A percentile compares a stretch with the other conserved stretches of the same genome.
These are phyloP conservation scores for Podospora tetraspora DNA, from an alignment of 495 filamentous ascomycete species.

Conservation along the genomic window DNA sequence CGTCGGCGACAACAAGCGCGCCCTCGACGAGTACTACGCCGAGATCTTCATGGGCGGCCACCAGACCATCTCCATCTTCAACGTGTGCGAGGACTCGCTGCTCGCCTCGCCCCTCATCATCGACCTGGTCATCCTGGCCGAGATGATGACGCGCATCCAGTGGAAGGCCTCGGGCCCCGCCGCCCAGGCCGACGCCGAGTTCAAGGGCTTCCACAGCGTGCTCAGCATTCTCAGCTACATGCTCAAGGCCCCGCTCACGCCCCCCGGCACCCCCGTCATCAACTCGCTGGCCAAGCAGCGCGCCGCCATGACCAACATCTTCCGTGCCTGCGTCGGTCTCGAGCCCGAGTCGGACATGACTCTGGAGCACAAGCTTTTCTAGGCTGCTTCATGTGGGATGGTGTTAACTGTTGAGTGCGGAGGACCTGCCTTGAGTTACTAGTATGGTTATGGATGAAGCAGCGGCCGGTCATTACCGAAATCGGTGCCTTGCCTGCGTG, in stretches of 20 bases:
- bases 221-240: slow-evolving; percentile 98
- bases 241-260: slow-evolving; percentile 97
- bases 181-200: slow-evolving; percentile 57
- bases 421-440: neutral
- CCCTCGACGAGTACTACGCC: slow-evolving; percentile 96
- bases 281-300: slow-evolving; percentile 97
- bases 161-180: slow-evolving; percentile 62
- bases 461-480: neutral
- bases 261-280: slow-evolving; percentile 91
- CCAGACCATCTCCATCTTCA: slow-evolving; percentile 95
- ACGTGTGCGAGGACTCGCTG: slow-evolving; percentile 97
- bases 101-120: slow-evolving; percentile 98
- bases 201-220: slow-evolving; percentile 92
- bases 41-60: slow-evolving; percentile 99
- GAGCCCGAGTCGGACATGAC: slow-evolving; percentile 99
- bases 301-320: slow-evolving; percentile 91
- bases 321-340: slow-evolving; percentile 95
- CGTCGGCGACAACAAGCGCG: slow-evolving; percentile 98
- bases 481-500: neutral
- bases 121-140: slow-evolving; percentile 82
- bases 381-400: neutral
- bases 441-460: neutral
- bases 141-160: slow-evolving; percentile 97
- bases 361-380: slow-evolving; percentile 96
- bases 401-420: neutral